Percentiles rank a stretch among this genome's conserved stretches.
Evolutionary conservation across 2,329 filamentous ascomycete species (phyloP).

Genomic region (Celoporthe dispersa): DNA sequence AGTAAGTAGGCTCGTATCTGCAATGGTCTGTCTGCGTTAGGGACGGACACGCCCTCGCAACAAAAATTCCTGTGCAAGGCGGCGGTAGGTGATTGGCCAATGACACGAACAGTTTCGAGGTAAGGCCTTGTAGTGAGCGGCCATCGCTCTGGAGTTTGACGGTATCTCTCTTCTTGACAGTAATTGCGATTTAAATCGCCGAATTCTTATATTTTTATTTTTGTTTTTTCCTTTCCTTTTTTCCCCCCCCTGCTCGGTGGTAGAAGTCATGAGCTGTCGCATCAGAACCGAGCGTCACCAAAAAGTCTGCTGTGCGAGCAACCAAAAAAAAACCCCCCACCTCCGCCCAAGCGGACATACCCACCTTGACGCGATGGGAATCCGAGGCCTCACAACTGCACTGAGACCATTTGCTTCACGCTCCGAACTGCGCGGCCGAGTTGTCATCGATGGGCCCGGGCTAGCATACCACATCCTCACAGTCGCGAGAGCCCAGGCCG

Average conservation of each 20-base stretch:
- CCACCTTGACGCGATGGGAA: constrained; percentile 33
- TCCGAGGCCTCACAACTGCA: constrained; percentile 33
- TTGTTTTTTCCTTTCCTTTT: not conserved
- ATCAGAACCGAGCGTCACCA: not conserved
- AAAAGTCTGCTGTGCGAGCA: not conserved
- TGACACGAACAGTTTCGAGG: not conserved
- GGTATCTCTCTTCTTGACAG: not conserved
- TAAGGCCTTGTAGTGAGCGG: constrained; percentile 14
- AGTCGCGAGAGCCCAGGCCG: constrained; percentile 26
- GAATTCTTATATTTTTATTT: not conserved
- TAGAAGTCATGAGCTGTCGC: not conserved
- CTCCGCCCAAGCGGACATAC: not conserved
- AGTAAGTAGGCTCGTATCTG: not conserved
- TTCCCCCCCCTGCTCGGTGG: too few species aligned
- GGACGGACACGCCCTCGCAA: too few species aligned
- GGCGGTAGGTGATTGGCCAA: not conserved
- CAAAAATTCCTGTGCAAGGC: not conserved
- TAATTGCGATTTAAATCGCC: constrained; percentile 5
- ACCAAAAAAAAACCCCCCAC: not conserved
- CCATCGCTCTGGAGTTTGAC: constrained; percentile 18
- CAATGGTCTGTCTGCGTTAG: too few species aligned
- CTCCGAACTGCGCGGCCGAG: constrained; percentile 26
- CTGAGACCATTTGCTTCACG: constrained; percentile 33
- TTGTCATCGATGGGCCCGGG: constrained; percentile 36
- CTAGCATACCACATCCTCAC: constrained; percentile 35